Conservation (phyloP, 1,139 yeast species). For the Kurtzmaniella natalensis region DNA sequence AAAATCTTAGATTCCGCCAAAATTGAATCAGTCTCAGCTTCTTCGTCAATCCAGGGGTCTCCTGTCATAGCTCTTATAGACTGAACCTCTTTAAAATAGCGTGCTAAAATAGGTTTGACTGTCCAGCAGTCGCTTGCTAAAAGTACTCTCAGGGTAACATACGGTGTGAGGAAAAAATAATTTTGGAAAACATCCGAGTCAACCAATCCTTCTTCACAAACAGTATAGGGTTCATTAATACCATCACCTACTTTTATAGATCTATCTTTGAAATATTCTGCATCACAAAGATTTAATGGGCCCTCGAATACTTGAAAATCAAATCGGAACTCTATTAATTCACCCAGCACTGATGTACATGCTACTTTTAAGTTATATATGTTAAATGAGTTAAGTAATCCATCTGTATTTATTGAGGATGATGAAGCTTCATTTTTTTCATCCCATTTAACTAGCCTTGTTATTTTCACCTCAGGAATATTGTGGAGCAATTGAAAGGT, state of each 20-base stretch:
- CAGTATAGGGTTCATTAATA: neutral
- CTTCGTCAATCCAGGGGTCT: constrained; percentile 31
- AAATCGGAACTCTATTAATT: constrained; percentile 38
- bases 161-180: constrained; percentile 13
- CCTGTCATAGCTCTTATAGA: constrained; percentile 49
- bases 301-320: constrained; percentile 23
- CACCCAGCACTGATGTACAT: constrained; percentile 49
- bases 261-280: constrained; percentile 1
- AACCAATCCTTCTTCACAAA: neutral
- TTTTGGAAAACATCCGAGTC: neutral
- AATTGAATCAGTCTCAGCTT: constrained; percentile 20
- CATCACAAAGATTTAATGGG: constrained; percentile 17
- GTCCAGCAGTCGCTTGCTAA: constrained; percentile 59
- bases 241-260: constrained; percentile 2
- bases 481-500: constrained; percentile 51
- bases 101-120: constrained; percentile 32
- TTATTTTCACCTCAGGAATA: constrained; percentile 54
- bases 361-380: constrained; percentile 17
- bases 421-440: constrained; percentile 10
- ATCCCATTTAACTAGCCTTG: constrained; percentile 20
- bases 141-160: constrained; percentile 23
- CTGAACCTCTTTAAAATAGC: constrained; percentile 46
- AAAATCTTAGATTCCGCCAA: constrained; percentile 33
- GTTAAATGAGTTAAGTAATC: constrained; percentile 12
- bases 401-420: no score